Evolutionary conservation across 2,329 filamentous ascomycete genomes (phyloP).

Genomic region (Blumeriella jaapii): DNA sequence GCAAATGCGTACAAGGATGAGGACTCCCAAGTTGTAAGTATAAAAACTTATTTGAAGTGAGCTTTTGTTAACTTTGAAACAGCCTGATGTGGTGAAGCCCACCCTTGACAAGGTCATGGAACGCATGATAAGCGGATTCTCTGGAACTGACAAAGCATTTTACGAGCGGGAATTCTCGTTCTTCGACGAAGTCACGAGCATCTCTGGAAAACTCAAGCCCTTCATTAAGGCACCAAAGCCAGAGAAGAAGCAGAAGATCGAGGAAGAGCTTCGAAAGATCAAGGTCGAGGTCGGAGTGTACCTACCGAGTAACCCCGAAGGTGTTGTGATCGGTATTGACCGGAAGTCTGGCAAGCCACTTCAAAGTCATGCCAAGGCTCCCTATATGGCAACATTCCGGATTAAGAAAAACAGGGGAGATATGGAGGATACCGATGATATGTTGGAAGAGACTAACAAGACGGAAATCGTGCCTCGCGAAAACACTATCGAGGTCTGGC

Average conservation of each 20-base stretch:
- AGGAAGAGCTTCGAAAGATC: conserved; percentile 95
- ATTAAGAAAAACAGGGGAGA: conserved; percentile 67
- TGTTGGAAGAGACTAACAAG: conserved; percentile 37
- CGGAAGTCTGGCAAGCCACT: conserved; percentile 95
- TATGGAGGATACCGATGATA: conserved; percentile 40
- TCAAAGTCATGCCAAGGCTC: conserved; percentile 95
- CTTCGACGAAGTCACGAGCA: conserved; percentile 90
- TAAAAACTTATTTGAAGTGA: background rate
- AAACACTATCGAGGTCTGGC: conserved; percentile 86
- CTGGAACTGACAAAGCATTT: conserved; percentile 65
- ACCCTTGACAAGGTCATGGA: conserved; percentile 83
- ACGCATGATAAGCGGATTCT: conserved; percentile 74
- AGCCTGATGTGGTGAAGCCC: conserved; percentile 87
- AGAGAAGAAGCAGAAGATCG: conserved; percentile 98
- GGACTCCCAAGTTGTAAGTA: conserved; percentile 66
- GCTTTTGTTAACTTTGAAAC: conserved; percentile 3
- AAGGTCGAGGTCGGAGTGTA: conserved; percentile 96
- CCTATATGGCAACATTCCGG: conserved; percentile 97
- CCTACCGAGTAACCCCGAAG: conserved; percentile 91
- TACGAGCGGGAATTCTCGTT: conserved; percentile 96
- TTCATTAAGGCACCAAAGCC: conserved; percentile 86
- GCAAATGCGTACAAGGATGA: conserved; percentile 98
- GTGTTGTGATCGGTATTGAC: conserved; percentile 94
- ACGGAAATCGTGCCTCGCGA: conserved; percentile 28
- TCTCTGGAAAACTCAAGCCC: conserved; percentile 91